Evolutionary conservation across 2,329 filamentous ascomycete genomes (phyloP), one percentile per base, ranked within the genome.

Genomic region (Allantophomopsis cytisporea): DNA sequence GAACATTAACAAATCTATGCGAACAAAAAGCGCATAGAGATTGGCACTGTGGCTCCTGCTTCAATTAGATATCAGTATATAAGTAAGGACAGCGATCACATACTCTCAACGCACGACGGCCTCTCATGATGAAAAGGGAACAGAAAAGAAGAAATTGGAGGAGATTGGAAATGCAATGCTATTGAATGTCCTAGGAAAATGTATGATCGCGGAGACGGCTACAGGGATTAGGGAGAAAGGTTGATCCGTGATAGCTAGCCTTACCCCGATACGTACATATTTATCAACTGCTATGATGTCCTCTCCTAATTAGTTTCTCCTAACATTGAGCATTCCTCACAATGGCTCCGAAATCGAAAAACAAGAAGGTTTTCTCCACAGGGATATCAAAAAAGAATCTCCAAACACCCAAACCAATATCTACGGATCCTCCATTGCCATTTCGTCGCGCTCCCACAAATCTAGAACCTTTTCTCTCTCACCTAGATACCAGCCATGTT

Each of bases 401-500:
- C 8, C 7, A 28, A 28, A 3, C 44, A 39, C 14, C 45, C 12
- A 41, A 43, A 10, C 13, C 42, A 5, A 14, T 39, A 5, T 30
- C 46, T 31, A 35, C 43, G 10, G 45, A 50, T 4, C 66, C 65
- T 7, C 78, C 78, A 1, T 57, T 68, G 21, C 84, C 84, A 7
- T 94, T 91, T 67, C 71, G 71, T 48, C 66, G 66, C 43, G 75
- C 76, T 0, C 74, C 83, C 1, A 57, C 71, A 37, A 65, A 68
- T 23, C 71, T 94, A 39, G 51, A 68, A 38, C 70, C 77, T 10
- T 80, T 94, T 55, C 68, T 83, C 53, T 62, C 71, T 30, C 70
- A 66, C 34, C 76, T 94, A 43, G 71, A 76, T 42, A 66, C 71
- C 41, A 62, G 71, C 41, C 76, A 84, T 58, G 71, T 94, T 55